phyloP scores from a whole-genome alignment of 768 basidiomycete genomes.

The Glaciozyma martinii region DNA sequence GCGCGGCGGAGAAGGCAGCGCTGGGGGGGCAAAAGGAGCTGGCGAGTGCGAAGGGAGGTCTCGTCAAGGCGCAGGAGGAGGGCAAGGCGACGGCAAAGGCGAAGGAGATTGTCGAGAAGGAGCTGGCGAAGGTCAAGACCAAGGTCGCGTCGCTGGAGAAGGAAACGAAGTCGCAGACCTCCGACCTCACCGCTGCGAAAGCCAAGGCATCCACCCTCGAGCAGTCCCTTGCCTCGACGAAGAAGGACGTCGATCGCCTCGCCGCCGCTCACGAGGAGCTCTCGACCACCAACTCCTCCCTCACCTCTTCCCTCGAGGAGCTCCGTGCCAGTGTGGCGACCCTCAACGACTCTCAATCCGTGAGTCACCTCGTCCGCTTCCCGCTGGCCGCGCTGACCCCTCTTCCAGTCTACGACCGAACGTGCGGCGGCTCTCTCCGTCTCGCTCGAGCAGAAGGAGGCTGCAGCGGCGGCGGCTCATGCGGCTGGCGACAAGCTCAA shows the following conservation, averaged over 20 bases:
- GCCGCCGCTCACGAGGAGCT: constrained; percentile 7
- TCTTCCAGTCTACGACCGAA: constrained; percentile 8
- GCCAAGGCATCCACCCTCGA: constrained; percentile 18
- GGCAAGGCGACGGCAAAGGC: background rate
- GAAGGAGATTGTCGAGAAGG: constrained; percentile 36
- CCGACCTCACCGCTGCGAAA: constrained; percentile 14
- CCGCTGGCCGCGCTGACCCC: too few relatives aligned
- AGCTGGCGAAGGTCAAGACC: constrained; percentile 56
- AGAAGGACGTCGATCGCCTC: constrained; percentile 17
- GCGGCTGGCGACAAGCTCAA: background rate
- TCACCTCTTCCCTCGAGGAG: constrained; percentile 12
- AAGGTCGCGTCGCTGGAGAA: constrained; percentile 20
- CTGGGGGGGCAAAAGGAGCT: background rate
- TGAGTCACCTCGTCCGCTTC: too few relatives aligned
- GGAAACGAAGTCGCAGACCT: background rate
- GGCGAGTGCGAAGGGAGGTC: background rate
- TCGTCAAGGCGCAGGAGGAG: background rate
- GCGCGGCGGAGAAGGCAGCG: background rate
- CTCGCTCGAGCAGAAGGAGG: constrained; percentile 17
- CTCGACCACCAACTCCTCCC: constrained; percentile 2
- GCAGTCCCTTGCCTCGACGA: constrained; percentile 11
- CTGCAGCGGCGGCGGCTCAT: background rate
- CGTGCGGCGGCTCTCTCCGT: constrained; percentile 13
- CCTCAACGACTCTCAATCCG: constrained; percentile 7
- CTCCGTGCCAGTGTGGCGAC: constrained; percentile 14